Base-by-base conservation (phyloP, 75 land plant genomes). In the Cunninghamia lanceolata region DNA sequence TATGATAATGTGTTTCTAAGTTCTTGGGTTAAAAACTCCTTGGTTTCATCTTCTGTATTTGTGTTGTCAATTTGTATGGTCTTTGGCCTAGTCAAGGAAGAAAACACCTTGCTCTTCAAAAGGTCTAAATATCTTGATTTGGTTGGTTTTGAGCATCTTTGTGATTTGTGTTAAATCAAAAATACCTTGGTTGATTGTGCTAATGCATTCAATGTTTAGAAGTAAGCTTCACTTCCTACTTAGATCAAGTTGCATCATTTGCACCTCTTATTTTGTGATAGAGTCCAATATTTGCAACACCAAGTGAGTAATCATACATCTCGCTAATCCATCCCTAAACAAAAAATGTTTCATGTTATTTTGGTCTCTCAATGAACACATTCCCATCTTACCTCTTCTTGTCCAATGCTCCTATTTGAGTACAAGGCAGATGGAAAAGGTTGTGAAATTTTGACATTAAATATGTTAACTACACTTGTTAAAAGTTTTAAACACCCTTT, bases 121-220 rank as follows among this genome's bases (percentile, higher is more conserved):
- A 96, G 96, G 46, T 90, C 88, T 66, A 94, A 84, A 59, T 96
- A 97, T 84, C 89, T 92, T 76, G 99, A 91, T 92, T 88, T 87
- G 59, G 84, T 86, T 15, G 95, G 93, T 78, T 94, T 93, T 6
- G 96, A 89, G 88, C 99, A 97, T 9, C 95, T 96, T 83, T 88
- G 87, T 32, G 88, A 84, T 70, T 92, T 89, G 82, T 97, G 99
- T 21, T 94, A 95, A 40, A 90, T 43, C 30, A 96, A 39, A 59
- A 97, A 91, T n/a, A 43, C 96, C 99, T 87, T 96, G 96, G 88
- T 97, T 97, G 79, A 97, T 39, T 56, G 98, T 94, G 86, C 96
- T 93, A 21, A 97, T 92, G 88, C 99, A 97, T 86, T 97, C 99
- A 74, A 97, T 90, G 84, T 91, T 97, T 46, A 97, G 85, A 81